phyloP scores from a whole-genome alignment of 1,139 yeast species.

The Pichia sp. region DNA sequence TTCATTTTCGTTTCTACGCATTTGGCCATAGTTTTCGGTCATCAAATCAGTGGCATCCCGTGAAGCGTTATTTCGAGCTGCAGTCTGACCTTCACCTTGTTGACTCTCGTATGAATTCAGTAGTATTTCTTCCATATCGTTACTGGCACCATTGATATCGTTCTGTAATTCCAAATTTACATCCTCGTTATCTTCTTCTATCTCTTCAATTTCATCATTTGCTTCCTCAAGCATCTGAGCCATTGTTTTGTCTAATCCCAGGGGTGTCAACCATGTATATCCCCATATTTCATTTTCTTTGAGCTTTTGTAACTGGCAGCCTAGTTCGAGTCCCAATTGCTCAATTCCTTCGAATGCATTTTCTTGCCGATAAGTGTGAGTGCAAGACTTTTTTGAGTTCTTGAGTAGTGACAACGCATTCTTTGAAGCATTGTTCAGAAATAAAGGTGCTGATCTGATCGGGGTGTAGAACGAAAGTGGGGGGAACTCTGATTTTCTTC shows the following conservation, averaged over 20 bases:
- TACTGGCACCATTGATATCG: background rate
- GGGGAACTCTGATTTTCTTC: conserved; percentile 16
- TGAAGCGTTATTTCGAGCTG: background rate
- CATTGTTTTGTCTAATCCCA: conserved; percentile 56
- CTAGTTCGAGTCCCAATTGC: conserved; percentile 24
- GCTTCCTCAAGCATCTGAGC: conserved; percentile 32
- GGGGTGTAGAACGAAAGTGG: conserved; percentile 19
- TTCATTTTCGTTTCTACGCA: conserved; percentile 8
- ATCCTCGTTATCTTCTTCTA: background rate
- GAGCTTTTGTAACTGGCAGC: conserved; percentile 34
- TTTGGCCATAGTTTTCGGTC: conserved; percentile 16
- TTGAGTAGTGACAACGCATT: conserved; percentile 3
- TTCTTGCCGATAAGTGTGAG: conserved; percentile 11
- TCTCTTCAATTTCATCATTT: conserved; percentile 9
- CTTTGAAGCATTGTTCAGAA: conserved; percentile 6
- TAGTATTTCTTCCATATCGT: background rate
- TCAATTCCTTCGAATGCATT: conserved; percentile 24
- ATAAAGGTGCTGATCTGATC: conserved; percentile 10
- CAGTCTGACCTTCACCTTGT: background rate
- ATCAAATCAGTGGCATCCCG: conserved; percentile 11
- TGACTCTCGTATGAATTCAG: background rate
- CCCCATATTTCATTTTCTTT: conserved; percentile 46
- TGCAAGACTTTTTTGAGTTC: conserved; percentile 2
- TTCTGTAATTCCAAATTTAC: background rate
- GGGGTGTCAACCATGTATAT: conserved; percentile 46